A percentile compares a stretch with the other conserved stretches of the same genome.
Conservation (phyloP, 2,329 filamentous ascomycete genomes). For the Hymenoscyphus salicellus region DNA sequence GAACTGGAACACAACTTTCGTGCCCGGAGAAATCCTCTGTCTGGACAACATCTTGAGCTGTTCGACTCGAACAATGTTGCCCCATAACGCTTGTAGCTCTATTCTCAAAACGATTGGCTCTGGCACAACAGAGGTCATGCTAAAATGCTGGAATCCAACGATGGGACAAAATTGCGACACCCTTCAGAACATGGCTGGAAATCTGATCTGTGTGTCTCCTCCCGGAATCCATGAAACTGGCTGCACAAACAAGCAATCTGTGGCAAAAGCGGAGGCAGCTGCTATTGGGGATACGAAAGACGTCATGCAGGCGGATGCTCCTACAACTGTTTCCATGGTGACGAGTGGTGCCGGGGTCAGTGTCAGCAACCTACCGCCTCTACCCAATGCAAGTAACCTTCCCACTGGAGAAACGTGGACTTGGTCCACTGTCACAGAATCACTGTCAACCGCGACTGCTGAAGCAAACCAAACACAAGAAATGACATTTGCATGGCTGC, state of each 20-base stretch:
- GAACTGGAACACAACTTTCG: constrained; percentile 4
- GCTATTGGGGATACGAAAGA: not conserved
- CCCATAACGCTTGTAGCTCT: not conserved
- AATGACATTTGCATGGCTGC: not conserved
- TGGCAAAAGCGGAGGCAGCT: not conserved
- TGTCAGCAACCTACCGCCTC: not conserved
- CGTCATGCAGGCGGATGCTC: not conserved
- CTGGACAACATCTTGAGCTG: constrained; percentile 1
- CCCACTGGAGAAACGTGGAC: not conserved
- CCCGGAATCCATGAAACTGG: not conserved
- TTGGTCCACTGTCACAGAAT: not conserved
- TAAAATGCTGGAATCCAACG: constrained; percentile 8
- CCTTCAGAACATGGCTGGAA: constrained; percentile 3
- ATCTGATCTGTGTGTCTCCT: constrained; percentile 1
- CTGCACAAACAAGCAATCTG: not conserved
- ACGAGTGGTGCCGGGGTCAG: not conserved
- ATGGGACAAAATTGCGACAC: not conserved
- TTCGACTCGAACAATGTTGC: not conserved
- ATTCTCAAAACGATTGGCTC: not conserved
- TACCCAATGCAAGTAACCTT: not conserved
- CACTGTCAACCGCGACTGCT: not conserved
- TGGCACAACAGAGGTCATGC: not conserved
- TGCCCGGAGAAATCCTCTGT: not conserved
- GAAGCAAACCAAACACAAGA: not conserved
- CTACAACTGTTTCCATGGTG: not conserved